Evolutionary conservation across 345 rosid genomes (phyloP).

Genomic region (Brassica incana): DNA sequence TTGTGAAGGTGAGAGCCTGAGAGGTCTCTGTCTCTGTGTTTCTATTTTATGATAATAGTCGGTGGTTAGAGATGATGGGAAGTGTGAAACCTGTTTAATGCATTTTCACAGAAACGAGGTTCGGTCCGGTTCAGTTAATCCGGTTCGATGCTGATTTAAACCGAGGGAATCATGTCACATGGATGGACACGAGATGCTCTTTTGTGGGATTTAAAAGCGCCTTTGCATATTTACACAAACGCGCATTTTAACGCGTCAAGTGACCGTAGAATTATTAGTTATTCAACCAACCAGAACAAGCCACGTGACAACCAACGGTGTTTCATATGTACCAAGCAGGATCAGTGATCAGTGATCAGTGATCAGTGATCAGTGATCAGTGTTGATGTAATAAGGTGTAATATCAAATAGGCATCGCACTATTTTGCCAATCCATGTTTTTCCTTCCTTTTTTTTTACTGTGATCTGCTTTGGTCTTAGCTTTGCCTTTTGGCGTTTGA

Average conservation of each 20-base stretch:
- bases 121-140: neutral
- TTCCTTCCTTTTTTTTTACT: neutral
- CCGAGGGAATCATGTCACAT: neutral
- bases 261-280: neutral
- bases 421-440: neutral
- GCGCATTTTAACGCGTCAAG: conserved; percentile 3
- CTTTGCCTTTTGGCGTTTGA: neutral
- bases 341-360: neutral
- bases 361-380: neutral
- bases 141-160: neutral
- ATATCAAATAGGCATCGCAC: neutral
- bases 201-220: neutral
- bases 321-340: no score
- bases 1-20: conserved; percentile 23
- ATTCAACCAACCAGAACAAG: conserved; percentile 23
- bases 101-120: conserved; percentile 7
- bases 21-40: conserved; percentile 15
- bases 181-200: neutral
- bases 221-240: neutral
- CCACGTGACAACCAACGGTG: neutral
- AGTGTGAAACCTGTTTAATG: conserved; percentile 27
- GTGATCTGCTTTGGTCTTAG: neutral
- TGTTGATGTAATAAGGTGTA: neutral
- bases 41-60: neutral
- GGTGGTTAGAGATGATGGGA: conserved; percentile 36